phyloP scores from a whole-genome alignment of 768 basidiomycete genomes.

The Auriscalpium microsporum region DNA sequence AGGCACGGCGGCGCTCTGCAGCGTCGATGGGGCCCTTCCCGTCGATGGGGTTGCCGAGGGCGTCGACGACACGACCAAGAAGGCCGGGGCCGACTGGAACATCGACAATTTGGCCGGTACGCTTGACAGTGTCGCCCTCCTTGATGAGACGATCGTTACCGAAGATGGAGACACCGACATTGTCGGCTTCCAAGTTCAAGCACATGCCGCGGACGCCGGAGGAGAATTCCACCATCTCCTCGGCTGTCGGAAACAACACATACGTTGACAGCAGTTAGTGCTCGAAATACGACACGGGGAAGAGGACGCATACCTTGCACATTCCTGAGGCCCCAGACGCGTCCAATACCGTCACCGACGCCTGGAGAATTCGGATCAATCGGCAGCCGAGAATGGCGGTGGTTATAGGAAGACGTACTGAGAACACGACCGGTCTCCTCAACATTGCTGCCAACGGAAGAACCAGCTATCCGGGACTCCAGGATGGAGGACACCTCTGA shows the following conservation, averaged over 20 bases:
- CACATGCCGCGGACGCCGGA: conserved; percentile 99
- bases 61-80: conserved; percentile 98
- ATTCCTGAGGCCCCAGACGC: conserved; percentile 98
- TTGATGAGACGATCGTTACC: conserved; percentile 97
- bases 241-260: conserved; percentile 68
- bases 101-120: conserved; percentile 99
- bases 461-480: conserved; percentile 95
- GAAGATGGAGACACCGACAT: conserved; percentile 99
- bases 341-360: conserved; percentile 99
- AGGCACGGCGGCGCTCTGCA: conserved; percentile 91
- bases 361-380: conserved; percentile 36
- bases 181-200: conserved; percentile 99
- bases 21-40: conserved; percentile 97
- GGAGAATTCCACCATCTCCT: conserved; percentile 99
- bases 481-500: conserved; percentile 99
- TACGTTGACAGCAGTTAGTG: too few relatives aligned
- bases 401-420: conserved; percentile 51
- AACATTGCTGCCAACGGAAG: conserved; percentile 84
- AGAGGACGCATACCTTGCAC: conserved; percentile 67
- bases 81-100: conserved; percentile 96
- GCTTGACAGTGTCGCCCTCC: conserved; percentile 99
- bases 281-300: too few relatives aligned
- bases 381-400: conserved; percentile 16
- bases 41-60: conserved; percentile 99
- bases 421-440: conserved; percentile 99